Conservation (phyloP, 192 early-diverging fungal genomes). For the Entrophospora sp. region DNA sequence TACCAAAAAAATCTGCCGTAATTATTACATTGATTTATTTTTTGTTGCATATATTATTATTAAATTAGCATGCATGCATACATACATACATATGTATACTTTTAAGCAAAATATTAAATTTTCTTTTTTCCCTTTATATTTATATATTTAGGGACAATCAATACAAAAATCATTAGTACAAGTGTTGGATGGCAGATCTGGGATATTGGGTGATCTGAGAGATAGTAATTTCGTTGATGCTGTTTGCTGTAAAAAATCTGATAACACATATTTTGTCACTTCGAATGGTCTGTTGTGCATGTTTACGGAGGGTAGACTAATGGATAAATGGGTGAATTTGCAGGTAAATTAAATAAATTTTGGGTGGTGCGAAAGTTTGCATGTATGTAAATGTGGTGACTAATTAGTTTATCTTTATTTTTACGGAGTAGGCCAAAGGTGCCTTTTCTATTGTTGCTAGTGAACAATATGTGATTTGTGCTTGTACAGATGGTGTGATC, state of each 20-base stretch:
- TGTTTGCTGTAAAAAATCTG: slow-evolving; percentile 33
- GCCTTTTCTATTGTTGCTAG: slow-evolving; percentile 52
- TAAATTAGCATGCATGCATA: background rate
- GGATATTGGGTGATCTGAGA: slow-evolving; percentile 54
- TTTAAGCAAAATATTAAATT: background rate
- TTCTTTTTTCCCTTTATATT: no score
- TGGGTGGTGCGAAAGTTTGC: no score
- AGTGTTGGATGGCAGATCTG: slow-evolving; percentile 63
- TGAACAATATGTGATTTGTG: slow-evolving; percentile 52
- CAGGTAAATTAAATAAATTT: slow-evolving; percentile 51
- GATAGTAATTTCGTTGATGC: slow-evolving; percentile 65
- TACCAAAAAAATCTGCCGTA: slow-evolving; percentile 22
- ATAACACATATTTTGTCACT: slow-evolving; percentile 53
- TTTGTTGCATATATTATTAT: no score
- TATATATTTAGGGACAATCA: background rate
- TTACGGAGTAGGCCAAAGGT: slow-evolving; percentile 45
- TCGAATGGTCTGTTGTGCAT: slow-evolving; percentile 54
- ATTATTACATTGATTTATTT: no score
- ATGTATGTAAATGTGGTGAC: no score
- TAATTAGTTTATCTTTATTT: no score
- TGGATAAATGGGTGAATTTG: slow-evolving; percentile 75
- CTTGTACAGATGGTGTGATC: slow-evolving; percentile 62
- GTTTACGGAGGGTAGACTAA: slow-evolving; percentile 47
- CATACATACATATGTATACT: background rate
- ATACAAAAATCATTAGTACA: slow-evolving; percentile 15